phyloP scores from a whole-genome alignment of 2,329 filamentous ascomycete species.

The Fusarium sp. region DNA sequence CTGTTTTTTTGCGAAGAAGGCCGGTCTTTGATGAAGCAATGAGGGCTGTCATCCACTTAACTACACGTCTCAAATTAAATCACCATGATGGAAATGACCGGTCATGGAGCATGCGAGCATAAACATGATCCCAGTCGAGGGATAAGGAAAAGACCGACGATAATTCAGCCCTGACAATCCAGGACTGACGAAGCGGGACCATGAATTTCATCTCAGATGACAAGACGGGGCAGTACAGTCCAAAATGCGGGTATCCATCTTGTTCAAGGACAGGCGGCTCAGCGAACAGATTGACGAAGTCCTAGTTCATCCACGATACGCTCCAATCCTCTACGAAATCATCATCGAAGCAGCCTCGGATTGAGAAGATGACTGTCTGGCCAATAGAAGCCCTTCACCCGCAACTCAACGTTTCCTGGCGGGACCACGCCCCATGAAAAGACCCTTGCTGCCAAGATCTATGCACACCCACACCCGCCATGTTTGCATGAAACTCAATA shows the following conservation, averaged over 20 bases:
- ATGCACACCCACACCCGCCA: conserved; percentile 31
- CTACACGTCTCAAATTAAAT: neutral
- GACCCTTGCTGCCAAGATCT: conserved; percentile 29
- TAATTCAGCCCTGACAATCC: conserved; percentile 28
- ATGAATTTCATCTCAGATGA: neutral
- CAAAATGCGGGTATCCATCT: neutral
- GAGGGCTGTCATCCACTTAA: neutral
- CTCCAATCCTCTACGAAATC: conserved; percentile 16
- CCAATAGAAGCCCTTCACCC: conserved; percentile 22
- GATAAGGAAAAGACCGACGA: neutral
- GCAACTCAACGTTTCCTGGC: conserved; percentile 2
- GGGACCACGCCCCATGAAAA: neutral
- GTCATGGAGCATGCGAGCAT: conserved; percentile 9
- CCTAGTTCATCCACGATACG: conserved; percentile 1
- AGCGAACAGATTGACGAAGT: conserved; percentile 7
- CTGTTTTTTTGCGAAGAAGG: neutral
- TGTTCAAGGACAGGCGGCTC: conserved; percentile 5
- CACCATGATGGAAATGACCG: neutral
- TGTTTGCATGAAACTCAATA: neutral
- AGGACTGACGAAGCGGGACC: conserved; percentile 25
- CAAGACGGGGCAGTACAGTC: neutral
- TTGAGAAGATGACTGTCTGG: conserved; percentile 19
- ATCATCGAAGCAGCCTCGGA: conserved; percentile 24
- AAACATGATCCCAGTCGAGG: neutral
- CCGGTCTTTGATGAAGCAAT: neutral